A percentile compares a stretch with the other conserved stretches of the same genome.
phyloP scores from a whole-genome alignment of 495 filamentous ascomycete species.

The Evansstolkia leycettana region DNA sequence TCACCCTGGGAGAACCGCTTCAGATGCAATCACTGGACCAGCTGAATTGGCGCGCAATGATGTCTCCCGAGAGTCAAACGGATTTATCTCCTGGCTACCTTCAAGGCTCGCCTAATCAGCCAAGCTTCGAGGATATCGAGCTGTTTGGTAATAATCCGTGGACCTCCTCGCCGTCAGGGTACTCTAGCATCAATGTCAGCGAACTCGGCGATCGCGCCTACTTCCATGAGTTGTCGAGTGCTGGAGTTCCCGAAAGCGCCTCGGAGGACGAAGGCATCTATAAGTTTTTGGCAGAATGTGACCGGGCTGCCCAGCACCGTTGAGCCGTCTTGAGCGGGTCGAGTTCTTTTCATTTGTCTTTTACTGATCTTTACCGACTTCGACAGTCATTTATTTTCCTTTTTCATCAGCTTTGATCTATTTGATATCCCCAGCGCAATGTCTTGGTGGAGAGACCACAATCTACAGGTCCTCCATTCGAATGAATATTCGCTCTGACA shows the following conservation, averaged over 20 bases:
- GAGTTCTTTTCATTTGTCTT: constrained; percentile 1
- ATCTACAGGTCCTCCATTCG: neutral
- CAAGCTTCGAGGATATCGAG: constrained; percentile 36
- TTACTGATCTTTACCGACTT: constrained; percentile 10
- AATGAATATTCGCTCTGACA: neutral
- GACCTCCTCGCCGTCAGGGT: constrained; percentile 35
- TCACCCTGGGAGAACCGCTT: constrained; percentile 16
- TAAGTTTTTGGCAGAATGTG: constrained; percentile 77
- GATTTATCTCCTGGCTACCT: constrained; percentile 14
- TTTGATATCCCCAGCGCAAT: too few species aligned
- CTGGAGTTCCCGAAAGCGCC: constrained; percentile 23
- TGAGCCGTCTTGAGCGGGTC: constrained; percentile 4
- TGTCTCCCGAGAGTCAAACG: constrained; percentile 27
- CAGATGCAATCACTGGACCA: constrained; percentile 17
- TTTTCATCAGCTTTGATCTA: constrained; percentile 2
- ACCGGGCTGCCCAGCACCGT: constrained; percentile 34
- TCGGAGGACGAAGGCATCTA: constrained; percentile 76
- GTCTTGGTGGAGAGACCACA: too few species aligned
- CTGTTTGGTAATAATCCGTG: constrained; percentile 39
- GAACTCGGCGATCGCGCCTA: constrained; percentile 35
- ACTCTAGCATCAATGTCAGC: constrained; percentile 40
- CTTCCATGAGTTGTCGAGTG: constrained; percentile 24
- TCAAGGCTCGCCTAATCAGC: constrained; percentile 11
- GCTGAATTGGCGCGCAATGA: constrained; percentile 46
- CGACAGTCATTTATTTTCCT: constrained; percentile 13